Conservation (phyloP, 2,329 filamentous ascomycete species). For the Ophiostoma montium region DNA sequence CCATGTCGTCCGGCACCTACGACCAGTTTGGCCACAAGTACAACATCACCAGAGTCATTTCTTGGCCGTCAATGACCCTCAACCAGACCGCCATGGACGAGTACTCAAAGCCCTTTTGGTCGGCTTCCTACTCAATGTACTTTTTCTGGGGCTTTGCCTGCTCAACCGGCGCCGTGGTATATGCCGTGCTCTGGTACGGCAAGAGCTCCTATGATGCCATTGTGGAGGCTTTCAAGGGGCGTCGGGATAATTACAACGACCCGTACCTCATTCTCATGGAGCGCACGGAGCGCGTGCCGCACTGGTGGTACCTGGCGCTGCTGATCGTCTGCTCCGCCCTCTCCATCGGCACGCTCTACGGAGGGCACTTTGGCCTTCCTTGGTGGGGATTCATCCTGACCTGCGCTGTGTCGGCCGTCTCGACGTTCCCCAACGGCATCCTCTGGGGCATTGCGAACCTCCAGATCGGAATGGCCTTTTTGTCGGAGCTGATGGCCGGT, state of each 20-base stretch:
- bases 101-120: conserved; percentile 27
- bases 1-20: conserved; percentile 21
- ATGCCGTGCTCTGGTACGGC: conserved; percentile 21
- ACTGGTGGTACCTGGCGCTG: conserved; percentile 16
- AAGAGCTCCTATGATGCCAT: conserved; percentile 29
- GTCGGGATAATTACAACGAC: conserved; percentile 16
- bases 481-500: conserved; percentile 35
- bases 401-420: conserved; percentile 21
- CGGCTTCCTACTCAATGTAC: conserved; percentile 24
- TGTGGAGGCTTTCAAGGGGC: conserved; percentile 25
- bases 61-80: conserved; percentile 21
- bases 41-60: conserved; percentile 29
- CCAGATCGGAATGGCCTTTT: conserved; percentile 23
- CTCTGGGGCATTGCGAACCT: conserved; percentile 20
- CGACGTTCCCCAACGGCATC: conserved; percentile 26
- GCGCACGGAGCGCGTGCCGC: conserved; percentile 11
- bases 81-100: conserved; percentile 21
- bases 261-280: conserved; percentile 17
- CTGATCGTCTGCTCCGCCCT: conserved; percentile 21
- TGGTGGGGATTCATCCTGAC: conserved; percentile 30
- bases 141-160: conserved; percentile 23
- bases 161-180: conserved; percentile 19
- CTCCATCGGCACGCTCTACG: conserved; percentile 26
- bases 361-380: conserved; percentile 18
- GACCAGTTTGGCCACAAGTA: conserved; percentile 20